Evolutionary conservation across 352 stramenopile genomes (phyloP), one percentile per base, ranked within the genome.

Genomic region (Phytophthora tubulina): DNA sequence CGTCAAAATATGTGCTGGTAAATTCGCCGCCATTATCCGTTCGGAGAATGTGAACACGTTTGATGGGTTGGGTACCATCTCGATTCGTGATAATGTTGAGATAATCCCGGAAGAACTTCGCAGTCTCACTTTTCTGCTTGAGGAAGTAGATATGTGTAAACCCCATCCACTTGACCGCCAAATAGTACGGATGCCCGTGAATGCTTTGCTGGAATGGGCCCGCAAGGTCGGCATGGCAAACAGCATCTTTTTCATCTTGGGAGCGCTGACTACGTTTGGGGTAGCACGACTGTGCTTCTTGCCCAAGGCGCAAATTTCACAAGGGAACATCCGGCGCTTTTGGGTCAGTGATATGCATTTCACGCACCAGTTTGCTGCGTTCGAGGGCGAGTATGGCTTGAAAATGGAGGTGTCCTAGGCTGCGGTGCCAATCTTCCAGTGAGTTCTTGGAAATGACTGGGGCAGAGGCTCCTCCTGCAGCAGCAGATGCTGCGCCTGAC

Each of bases 21-120:
- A 71, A 71, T 33, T 71, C 63, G 2, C 63, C 54, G 5, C 51
- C 36, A 2, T 60, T 65, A 10, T 71, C 54, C 3, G 63, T 51
- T 8, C 53, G 52, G 11, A 63, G 44, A 6, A 52, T 49, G 0
- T 6, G 10, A 4, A 70, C 21, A 1, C 35, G 21, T 21, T 21
- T 21, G 21, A 21, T 21, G 21, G 21, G 27, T 9, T 9, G 5
- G 4, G 15, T 6, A 3, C 15, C 21, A 27, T 35, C 6, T 36
- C 46, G 58, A 38, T 48, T 67, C 15, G 59, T 53, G 8, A 67
- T 15, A 4, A 59, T 3, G 30, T 39, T 39, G 2, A 67, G 59
- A 10, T 38, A 38, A 0, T 52, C 15, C 1, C 39, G 35, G n/a
- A 67, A 59, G n/a, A 11, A 32, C 4, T 30, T 13, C 6, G 9